Conservation (phyloP, 345 rosid genomes). For the Geranium brycei region DNA sequence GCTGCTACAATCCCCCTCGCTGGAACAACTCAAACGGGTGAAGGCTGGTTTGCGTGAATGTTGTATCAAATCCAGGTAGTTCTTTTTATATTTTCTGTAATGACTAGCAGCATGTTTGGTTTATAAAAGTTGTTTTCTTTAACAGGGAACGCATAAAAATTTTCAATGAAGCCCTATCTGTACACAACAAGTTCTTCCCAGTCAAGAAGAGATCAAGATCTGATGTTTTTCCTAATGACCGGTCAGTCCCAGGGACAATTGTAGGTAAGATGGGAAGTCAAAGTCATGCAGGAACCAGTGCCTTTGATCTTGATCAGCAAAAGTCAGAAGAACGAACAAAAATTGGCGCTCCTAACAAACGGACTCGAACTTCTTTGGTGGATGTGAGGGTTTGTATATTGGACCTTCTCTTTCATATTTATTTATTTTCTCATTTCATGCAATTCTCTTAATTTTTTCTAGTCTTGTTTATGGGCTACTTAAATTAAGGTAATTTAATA, state of each 20-base stretch:
- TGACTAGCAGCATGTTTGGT: constrained; percentile 14
- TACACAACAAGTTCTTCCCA: constrained; percentile 66
- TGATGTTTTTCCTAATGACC: constrained; percentile 56
- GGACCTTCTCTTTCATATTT: constrained; percentile 8
- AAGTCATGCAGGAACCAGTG: constrained; percentile 38
- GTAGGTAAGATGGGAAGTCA: constrained; percentile 65
- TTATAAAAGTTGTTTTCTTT: constrained; percentile 18
- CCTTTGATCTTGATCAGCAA: constrained; percentile 65
- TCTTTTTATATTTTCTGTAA: constrained; percentile 18
- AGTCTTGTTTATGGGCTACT: not conserved
- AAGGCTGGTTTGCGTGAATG: constrained; percentile 54
- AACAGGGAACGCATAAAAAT: constrained; percentile 70
- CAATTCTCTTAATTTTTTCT: not conserved
- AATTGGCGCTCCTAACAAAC: constrained; percentile 59
- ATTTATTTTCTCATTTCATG: not conserved
- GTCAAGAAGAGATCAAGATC: constrained; percentile 76
- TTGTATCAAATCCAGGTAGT: constrained; percentile 71
- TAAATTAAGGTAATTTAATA: not conserved
- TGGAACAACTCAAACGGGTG: constrained; percentile 71
- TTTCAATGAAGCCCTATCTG: constrained; percentile 71
- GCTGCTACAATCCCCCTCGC: constrained; percentile 33
- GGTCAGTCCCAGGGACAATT: constrained; percentile 38
- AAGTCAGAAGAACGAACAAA: constrained; percentile 67
- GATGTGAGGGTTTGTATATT: constrained; percentile 45
- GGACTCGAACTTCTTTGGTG: constrained; percentile 87